These are phyloP conservation scores for Aspergillus niger DNA, from an alignment of 2,329 filamentous ascomycete genomes.

Conservation along the genomic window DNA sequence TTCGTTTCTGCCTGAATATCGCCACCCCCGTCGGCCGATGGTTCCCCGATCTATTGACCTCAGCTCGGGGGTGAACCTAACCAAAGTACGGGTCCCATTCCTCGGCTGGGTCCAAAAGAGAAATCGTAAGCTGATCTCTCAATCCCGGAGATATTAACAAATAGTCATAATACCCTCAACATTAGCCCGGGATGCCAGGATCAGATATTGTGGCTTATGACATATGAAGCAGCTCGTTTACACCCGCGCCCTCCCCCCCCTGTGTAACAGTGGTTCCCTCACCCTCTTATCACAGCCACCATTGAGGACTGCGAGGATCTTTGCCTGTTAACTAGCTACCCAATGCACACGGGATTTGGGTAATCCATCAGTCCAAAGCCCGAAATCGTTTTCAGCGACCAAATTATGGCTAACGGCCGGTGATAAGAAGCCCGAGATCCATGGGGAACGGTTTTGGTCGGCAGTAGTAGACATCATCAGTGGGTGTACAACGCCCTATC, in stretches of 20 bases:
- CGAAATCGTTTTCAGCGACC: no score
- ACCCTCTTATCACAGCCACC: neutral
- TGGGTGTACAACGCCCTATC: constrained; percentile 8
- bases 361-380: neutral
- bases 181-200: neutral
- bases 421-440: neutral
- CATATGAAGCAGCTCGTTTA: neutral
- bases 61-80: neutral
- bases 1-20: constrained; percentile 6
- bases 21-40: constrained; percentile 5
- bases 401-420: no score
- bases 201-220: neutral
- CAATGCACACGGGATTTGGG: neutral
- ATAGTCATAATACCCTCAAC: no score
- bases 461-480: constrained; percentile 8
- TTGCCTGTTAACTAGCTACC: neutral
- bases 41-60: neutral
- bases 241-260: neutral
- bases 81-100: neutral
- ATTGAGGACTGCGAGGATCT: neutral
- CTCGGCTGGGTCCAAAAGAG: neutral
- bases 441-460: neutral
- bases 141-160: no score
- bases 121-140: no score
- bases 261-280: neutral